Evolutionary conservation across 2,329 filamentous ascomycete genomes (phyloP).

Genomic region (Colletotrichum siamense): DNA sequence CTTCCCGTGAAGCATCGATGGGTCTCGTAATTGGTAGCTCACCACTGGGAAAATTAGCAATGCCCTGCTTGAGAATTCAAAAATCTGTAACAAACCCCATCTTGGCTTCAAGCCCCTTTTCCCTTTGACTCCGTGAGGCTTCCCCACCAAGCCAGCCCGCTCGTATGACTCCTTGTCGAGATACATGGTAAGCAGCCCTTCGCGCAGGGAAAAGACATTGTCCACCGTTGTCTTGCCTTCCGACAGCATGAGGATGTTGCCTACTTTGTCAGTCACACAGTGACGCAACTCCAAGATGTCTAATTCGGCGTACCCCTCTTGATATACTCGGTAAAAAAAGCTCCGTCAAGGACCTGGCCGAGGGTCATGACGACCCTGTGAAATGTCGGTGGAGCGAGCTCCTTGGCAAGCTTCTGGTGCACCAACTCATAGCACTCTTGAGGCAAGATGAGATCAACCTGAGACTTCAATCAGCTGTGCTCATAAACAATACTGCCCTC

Average conservation of each 20-base stretch:
- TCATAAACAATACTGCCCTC: too few species aligned
- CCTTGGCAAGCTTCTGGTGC: conserved; percentile 53
- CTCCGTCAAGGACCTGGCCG: conserved; percentile 71
- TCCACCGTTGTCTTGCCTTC: conserved; percentile 74
- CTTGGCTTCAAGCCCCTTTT: conserved; percentile 67
- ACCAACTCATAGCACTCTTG: conserved; percentile 63
- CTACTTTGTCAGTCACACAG: conserved; percentile 45
- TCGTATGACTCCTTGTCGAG: conserved; percentile 85
- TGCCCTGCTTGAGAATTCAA: neutral
- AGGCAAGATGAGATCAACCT: conserved; percentile 78
- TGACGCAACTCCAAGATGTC: too few species aligned
- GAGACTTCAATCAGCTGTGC: neutral
- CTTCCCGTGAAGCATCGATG: conserved; percentile 83
- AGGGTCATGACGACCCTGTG: conserved; percentile 76
- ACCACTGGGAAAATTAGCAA: conserved; percentile 62
- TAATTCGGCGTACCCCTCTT: conserved; percentile 66
- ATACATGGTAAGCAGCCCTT: conserved; percentile 76
- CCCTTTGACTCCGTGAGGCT: conserved; percentile 65
- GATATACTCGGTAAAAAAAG: conserved; percentile 85
- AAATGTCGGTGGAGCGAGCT: conserved; percentile 53
- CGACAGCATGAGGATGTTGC: conserved; percentile 83
- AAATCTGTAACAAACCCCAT: conserved; percentile 64
- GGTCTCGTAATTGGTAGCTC: conserved; percentile 74
- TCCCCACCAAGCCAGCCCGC: conserved; percentile 79
- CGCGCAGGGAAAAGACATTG: conserved; percentile 72